Evolutionary conservation across 345 rosid species (phyloP).

Genomic region (Conringia planisiliqua): DNA sequence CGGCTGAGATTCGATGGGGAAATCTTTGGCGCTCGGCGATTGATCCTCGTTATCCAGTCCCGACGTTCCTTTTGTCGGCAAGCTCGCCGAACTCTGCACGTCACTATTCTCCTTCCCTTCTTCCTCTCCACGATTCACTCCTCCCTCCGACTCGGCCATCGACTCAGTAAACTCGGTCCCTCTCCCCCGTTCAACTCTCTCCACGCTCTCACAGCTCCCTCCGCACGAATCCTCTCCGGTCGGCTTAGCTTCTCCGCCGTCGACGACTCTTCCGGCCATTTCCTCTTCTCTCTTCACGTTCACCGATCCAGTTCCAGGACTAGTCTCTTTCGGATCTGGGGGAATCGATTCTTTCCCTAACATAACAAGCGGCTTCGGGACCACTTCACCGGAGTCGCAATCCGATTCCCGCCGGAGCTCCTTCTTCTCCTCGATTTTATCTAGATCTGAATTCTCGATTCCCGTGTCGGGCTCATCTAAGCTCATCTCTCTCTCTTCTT

Average conservation of each 20-base stretch:
- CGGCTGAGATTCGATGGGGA: conserved; percentile 46
- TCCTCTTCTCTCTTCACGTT: conserved; percentile 12
- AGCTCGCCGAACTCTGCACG: conserved; percentile 59
- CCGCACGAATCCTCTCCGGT: not conserved
- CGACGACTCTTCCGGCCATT: no score
- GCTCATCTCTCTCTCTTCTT: conserved; percentile 49
- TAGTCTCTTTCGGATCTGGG: conserved; percentile 38
- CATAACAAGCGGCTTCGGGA: not conserved
- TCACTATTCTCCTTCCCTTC: conserved; percentile 38
- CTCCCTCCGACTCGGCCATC: not conserved
- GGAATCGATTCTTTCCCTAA: conserved; percentile 1
- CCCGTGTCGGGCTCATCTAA: conserved; percentile 11
- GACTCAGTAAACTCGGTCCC: not conserved
- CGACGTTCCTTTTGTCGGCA: conserved; percentile 30
- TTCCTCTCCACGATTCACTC: not conserved
- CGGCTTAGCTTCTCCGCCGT: not conserved
- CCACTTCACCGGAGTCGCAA: not conserved
- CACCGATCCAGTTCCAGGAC: conserved; percentile 26
- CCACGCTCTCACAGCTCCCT: not conserved
- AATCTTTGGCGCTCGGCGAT: conserved; percentile 23
- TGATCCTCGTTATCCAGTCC: conserved; percentile 20
- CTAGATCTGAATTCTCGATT: conserved; percentile 48
- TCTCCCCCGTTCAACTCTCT: not conserved
- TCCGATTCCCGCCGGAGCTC: not conserved
- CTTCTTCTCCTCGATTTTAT: not conserved